Conservation (phyloP, 2,329 filamentous ascomycete species). For the Podosphaera fusca region DNA sequence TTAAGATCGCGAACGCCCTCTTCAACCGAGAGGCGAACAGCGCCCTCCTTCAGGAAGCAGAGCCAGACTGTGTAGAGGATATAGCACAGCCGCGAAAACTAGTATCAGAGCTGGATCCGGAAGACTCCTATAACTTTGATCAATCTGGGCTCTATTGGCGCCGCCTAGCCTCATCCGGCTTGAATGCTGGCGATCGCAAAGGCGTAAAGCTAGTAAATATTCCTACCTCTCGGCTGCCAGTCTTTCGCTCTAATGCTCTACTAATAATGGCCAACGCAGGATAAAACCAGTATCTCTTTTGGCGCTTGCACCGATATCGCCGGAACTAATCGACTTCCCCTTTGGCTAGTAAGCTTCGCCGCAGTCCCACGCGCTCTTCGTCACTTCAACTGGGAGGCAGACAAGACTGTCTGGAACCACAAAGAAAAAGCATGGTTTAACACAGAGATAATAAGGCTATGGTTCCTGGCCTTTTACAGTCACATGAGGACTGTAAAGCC, state of each 20-base stretch:
- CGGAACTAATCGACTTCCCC: background rate
- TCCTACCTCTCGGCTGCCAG: no score
- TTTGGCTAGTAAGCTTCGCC: background rate
- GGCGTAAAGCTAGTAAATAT: background rate
- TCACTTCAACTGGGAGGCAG: no score
- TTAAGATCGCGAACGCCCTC: no score
- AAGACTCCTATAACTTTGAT: background rate
- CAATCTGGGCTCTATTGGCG: background rate
- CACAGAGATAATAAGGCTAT: conserved; percentile 1
- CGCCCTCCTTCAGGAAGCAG: no score
- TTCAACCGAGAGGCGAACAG: no score
- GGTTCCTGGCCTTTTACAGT: background rate
- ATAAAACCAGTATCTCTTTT: background rate
- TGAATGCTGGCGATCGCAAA: conserved; percentile 17
- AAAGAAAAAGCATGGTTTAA: background rate
- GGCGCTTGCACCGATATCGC: background rate
- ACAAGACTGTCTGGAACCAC: no score
- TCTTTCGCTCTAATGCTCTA: no score
- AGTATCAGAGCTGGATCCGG: background rate
- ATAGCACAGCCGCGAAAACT: no score
- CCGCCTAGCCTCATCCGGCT: conserved; percentile 14
- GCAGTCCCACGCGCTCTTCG: background rate
- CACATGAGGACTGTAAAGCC: background rate
- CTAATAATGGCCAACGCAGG: no score
- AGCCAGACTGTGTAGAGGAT: no score